phyloP scores from a whole-genome alignment of 352 stramenopile species.

The Globisporangium paddicum region DNA sequence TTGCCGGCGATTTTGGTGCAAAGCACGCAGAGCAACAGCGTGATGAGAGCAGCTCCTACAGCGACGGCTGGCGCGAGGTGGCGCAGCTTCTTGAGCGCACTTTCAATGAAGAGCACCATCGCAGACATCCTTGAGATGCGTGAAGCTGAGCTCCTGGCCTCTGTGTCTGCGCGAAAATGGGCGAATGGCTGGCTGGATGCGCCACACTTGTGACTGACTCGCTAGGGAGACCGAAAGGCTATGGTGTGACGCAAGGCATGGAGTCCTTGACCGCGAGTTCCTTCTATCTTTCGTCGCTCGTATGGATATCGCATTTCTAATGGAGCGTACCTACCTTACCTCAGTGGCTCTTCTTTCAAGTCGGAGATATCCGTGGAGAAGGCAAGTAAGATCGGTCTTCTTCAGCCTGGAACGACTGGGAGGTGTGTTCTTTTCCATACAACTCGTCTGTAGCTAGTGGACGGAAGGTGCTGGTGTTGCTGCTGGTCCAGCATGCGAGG shows the following conservation, averaged over 20 bases:
- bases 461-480: neutral
- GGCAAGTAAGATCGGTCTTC: conserved; percentile 7
- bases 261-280: neutral
- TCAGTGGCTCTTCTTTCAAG: neutral
- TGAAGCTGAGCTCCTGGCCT: neutral
- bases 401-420: no score
- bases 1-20: conserved; percentile 31
- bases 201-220: neutral
- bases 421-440: no score
- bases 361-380: neutral
- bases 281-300: neutral
- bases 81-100: neutral
- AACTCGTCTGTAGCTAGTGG: neutral
- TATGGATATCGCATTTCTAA: no score
- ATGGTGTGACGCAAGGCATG: neutral
- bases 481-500: neutral
- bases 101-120: neutral
- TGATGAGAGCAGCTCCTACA: conserved; percentile 21
- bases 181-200: neutral
- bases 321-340: no score
- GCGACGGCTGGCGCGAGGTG: conserved; percentile 26
- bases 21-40: conserved; percentile 36
- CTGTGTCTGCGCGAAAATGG: conserved; percentile 1
- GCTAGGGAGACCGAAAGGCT: neutral
- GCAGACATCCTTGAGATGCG: neutral